Evolutionary conservation across 1,284 basidiomycete species (phyloP).

Genomic region (Pulveroboletus sp.): DNA sequence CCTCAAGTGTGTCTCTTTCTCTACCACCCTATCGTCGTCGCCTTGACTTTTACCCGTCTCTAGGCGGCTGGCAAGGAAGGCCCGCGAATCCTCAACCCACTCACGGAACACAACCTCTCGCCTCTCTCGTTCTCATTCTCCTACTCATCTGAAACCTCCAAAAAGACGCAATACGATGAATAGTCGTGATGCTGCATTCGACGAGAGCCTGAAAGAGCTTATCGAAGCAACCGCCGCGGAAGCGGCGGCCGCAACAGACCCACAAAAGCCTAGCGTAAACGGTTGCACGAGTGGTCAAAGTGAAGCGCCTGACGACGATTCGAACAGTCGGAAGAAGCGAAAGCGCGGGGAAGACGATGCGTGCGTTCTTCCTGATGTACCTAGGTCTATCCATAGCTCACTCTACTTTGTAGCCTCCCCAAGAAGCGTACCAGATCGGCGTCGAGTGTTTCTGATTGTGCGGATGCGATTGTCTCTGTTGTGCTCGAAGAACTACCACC

Average conservation of each 20-base stretch:
- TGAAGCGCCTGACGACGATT: constrained; percentile 50
- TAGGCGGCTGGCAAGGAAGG: constrained; percentile 63
- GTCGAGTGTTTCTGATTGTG: constrained; percentile 64
- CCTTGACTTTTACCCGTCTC: constrained; percentile 14
- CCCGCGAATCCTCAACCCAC: constrained; percentile 63
- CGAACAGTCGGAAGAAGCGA: constrained; percentile 63
- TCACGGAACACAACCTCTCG: constrained; percentile 56
- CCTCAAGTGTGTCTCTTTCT: constrained; percentile 57
- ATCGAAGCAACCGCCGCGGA: constrained; percentile 74
- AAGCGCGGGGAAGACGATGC: constrained; percentile 70
- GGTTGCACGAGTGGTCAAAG: constrained; percentile 38
- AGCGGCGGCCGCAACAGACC: constrained; percentile 48
- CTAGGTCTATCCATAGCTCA: constrained; percentile 20
- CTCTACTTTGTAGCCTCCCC: constrained; percentile 42
- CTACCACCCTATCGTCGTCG: constrained; percentile 1
- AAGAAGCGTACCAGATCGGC: constrained; percentile 73
- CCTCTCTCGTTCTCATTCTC: constrained; percentile 76
- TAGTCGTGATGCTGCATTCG: constrained; percentile 91
- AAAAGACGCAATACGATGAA: constrained; percentile 98
- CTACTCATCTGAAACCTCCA: constrained; percentile 55
- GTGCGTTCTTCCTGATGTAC: constrained; percentile 46
- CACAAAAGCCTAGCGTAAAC: constrained; percentile 27
- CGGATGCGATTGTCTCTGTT: constrained; percentile 36
- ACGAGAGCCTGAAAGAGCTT: constrained; percentile 77
- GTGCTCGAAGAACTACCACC: constrained; percentile 46